Evolutionary conservation across 371 early-diverging fungal species (phyloP).

Genomic region (Chytridium lagenaria): DNA sequence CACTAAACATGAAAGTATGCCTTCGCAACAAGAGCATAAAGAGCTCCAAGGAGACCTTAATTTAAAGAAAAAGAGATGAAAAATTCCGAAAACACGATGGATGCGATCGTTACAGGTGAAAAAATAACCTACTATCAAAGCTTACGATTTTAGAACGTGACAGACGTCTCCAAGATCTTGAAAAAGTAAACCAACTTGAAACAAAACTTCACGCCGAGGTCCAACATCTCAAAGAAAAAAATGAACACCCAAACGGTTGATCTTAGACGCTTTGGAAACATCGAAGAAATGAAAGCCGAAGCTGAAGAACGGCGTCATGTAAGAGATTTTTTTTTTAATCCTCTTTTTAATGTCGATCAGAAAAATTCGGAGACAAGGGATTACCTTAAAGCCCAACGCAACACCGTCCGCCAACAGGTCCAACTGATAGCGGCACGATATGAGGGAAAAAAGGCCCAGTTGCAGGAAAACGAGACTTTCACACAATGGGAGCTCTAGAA

Average conservation of each 20-base stretch:
- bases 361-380: conserved; percentile 45
- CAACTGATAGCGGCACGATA: conserved; percentile 33
- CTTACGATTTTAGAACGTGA: conserved; percentile 50
- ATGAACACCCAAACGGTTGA: conserved; percentile 36
- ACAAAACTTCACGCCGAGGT: conserved; percentile 56
- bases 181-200: conserved; percentile 60
- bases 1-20: conserved; percentile 44
- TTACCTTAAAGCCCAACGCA: conserved; percentile 39
- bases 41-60: conserved; percentile 57
- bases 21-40: conserved; percentile 46
- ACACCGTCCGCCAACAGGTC: conserved; percentile 41
- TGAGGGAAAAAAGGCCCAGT: conserved; percentile 49
- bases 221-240: conserved; percentile 40
- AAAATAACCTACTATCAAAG: not conserved
- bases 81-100: conserved; percentile 58
- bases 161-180: conserved; percentile 52
- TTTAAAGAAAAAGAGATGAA: conserved; percentile 62
- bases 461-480: conserved; percentile 61
- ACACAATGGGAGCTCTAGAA: conserved; percentile 56
- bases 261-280: conserved; percentile 43
- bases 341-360: conserved; percentile 19
- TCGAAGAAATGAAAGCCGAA: conserved; percentile 49
- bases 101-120: conserved; percentile 51
- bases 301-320: conserved; percentile 46
- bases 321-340: not conserved